Evolutionary conservation across 352 stramenopile species (phyloP), one percentile per base, ranked within the genome.

Genomic region (Globisporangium paddicum): DNA sequence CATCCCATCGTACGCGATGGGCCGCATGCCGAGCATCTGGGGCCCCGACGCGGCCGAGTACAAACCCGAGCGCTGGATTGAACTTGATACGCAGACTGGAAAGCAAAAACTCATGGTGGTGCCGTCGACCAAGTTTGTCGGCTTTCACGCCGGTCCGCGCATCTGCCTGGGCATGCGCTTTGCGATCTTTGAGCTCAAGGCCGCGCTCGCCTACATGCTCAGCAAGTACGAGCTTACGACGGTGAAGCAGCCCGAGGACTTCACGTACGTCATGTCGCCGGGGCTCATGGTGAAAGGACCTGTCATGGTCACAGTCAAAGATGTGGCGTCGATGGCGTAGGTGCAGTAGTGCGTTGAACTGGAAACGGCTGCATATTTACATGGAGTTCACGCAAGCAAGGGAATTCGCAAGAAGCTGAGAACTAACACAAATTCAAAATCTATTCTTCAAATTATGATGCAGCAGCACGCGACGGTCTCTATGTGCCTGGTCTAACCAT

Each of bases 181-280:
- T 10, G 77, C 79, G 16, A 72, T 87, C 63, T 62, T 84, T 8
- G 73, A 87, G 66, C 72, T 82, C 64, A 79, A 82, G 60, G 69
- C 63, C 4, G 55, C 63, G 26, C 53, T 62, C 32, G 60, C 64
- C 9, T 67, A 59, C 46, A 32, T 68, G 19, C 30, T 71, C 13
- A 79, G 71, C 68, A 79, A 79, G 57, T 79, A 71, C 46, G 58
- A 79, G 50, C 61, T 79, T 55, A 70, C 59, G 26, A 77, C 71
- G 0, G 68, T 68, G 45, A 67, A 76, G 42, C 65, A 67, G 25
- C 66, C 71, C 11, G 67, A 79, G 57, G 72, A 67, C 46, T 79
- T 67, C 34, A 77, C 71, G 26, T 79, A 79, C 66, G 62, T 62
- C 18, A 65, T 79, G 35, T 55, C 71, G 0, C 69, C 62, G 23